Conservation (phyloP, 805 yeast genomes). For the Nakazawaea ernobii region DNA sequence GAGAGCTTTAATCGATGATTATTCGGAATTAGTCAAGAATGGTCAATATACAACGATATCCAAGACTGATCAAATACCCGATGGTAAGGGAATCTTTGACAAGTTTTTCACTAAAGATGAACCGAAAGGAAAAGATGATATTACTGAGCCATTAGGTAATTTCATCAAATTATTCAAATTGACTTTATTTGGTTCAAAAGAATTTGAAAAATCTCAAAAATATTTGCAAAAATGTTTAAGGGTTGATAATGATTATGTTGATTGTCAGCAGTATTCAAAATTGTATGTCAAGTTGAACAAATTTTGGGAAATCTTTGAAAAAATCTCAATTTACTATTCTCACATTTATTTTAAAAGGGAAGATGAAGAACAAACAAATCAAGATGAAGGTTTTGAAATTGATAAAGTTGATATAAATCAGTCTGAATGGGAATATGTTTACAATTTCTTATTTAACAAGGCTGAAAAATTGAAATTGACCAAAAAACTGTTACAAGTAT, state of each 20-base stretch:
- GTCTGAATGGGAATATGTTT: constrained; percentile 34
- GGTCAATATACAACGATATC: constrained; percentile 5
- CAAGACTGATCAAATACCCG: constrained; percentile 4
- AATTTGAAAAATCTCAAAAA: constrained; percentile 13
- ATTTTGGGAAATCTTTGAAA: constrained; percentile 33
- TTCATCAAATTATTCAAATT: constrained; percentile 22
- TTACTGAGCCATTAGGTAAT: constrained; percentile 11
- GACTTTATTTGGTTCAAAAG: constrained; percentile 20
- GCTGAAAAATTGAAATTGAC: constrained; percentile 17
- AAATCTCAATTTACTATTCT: constrained; percentile 37
- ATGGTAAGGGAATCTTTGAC: constrained; percentile 13
- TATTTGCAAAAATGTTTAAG: constrained; percentile 54
- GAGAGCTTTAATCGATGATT: constrained; percentile 18
- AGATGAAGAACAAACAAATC: constrained; percentile 21
- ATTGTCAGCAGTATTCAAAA: constrained; percentile 54
- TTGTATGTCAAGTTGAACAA: constrained; percentile 40
- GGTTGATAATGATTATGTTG: constrained; percentile 64
- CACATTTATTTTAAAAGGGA: constrained; percentile 29
- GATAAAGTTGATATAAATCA: constrained; percentile 33
- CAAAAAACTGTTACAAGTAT: constrained; percentile 9
- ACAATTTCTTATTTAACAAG: constrained; percentile 25
- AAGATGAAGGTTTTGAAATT: constrained; percentile 17
- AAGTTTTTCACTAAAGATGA: not conserved
- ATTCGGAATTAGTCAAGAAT: constrained; percentile 14
- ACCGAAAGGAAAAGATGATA: not conserved